phyloP scores from a whole-genome alignment of 106 monocot species.

The Triglochin maritima region DNA sequence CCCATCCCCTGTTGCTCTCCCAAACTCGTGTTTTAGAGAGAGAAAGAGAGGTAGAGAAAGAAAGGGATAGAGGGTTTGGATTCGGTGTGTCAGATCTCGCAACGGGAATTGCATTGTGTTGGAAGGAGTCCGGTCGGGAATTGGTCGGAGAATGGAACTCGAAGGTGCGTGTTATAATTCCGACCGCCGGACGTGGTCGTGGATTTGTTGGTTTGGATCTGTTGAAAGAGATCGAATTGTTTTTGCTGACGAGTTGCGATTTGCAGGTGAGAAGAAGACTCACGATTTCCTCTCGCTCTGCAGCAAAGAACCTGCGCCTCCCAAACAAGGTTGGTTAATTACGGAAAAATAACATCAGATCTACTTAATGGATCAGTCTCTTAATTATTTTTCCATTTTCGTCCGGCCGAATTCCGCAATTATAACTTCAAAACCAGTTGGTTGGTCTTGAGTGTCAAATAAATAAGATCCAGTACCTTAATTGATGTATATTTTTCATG shows the following conservation, averaged over 20 bases:
- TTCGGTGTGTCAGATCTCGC: too few relatives aligned
- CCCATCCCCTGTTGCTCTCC: too few relatives aligned
- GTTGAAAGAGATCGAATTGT: background rate
- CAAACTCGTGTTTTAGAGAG: too few relatives aligned
- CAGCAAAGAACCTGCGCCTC: slow-evolving; percentile 4
- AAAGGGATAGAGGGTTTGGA: too few relatives aligned
- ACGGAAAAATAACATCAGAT: background rate
- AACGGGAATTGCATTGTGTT: background rate
- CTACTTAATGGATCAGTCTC: background rate
- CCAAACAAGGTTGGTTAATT: background rate
- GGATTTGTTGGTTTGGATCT: too few relatives aligned
- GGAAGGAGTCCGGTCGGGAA: background rate
- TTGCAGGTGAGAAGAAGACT: slow-evolving; percentile 3
- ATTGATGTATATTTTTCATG: too few relatives aligned
- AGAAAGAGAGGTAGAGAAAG: too few relatives aligned
- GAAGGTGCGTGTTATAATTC: background rate
- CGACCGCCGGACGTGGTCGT: background rate
- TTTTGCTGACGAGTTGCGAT: background rate
- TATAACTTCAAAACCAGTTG: background rate
- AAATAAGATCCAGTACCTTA: background rate
- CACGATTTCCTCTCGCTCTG: slow-evolving; percentile 13
- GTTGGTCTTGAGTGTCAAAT: background rate
- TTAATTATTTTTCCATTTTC: background rate
- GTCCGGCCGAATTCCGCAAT: background rate
- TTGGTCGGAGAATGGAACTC: slow-evolving; percentile 6